A percentile compares a stretch with the other conserved stretches of the same genome.
These are phyloP conservation scores for Coprinopsis marcescibilis DNA, from an alignment of 768 basidiomycete genomes.

Conservation along the genomic window DNA sequence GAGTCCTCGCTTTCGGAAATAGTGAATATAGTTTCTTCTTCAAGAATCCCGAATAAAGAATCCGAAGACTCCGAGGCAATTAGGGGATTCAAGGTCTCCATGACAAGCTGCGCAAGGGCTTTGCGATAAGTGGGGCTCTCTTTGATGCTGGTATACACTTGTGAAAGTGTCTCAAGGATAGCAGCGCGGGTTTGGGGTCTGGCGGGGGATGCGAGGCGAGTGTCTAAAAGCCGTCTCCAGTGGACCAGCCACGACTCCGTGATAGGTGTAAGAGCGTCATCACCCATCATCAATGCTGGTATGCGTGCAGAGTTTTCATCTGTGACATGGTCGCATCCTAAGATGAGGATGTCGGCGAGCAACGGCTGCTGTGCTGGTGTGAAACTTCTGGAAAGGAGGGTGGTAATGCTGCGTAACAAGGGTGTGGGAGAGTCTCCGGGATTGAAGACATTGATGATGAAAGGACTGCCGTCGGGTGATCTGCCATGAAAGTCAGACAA, in stretches of 20 bases:
- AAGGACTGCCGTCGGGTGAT: slow-evolving; percentile 26
- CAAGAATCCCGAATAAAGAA: slow-evolving; percentile 54
- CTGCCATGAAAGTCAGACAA: slow-evolving; percentile 16
- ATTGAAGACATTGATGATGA: slow-evolving; percentile 45
- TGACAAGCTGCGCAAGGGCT: slow-evolving; percentile 47
- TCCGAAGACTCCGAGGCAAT: slow-evolving; percentile 31
- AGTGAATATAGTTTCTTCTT: slow-evolving; percentile 61
- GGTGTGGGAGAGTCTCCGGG: slow-evolving; percentile 52
- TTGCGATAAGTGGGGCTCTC: slow-evolving; percentile 65
- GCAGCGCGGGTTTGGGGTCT: slow-evolving; percentile 50
- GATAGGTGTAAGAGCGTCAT: slow-evolving; percentile 66
- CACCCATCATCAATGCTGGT: slow-evolving; percentile 55
- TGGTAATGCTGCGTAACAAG: slow-evolving; percentile 58
- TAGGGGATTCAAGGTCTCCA: slow-evolving; percentile 33
- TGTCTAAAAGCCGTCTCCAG: slow-evolving; percentile 52
- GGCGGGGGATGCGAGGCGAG: slow-evolving; percentile 33
- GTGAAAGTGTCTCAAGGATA: slow-evolving; percentile 51
- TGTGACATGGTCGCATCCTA: slow-evolving; percentile 61
- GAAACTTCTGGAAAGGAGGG: slow-evolving; percentile 60
- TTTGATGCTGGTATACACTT: slow-evolving; percentile 58
- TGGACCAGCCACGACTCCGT: slow-evolving; percentile 66
- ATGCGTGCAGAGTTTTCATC: slow-evolving; percentile 63
- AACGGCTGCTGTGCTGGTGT: slow-evolving; percentile 51
- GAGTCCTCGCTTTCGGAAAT: slow-evolving; percentile 50
- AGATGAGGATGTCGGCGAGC: slow-evolving; percentile 58